phyloP scores from a whole-genome alignment of 805 yeast species.

The Huiozyma sinensis region DNA sequence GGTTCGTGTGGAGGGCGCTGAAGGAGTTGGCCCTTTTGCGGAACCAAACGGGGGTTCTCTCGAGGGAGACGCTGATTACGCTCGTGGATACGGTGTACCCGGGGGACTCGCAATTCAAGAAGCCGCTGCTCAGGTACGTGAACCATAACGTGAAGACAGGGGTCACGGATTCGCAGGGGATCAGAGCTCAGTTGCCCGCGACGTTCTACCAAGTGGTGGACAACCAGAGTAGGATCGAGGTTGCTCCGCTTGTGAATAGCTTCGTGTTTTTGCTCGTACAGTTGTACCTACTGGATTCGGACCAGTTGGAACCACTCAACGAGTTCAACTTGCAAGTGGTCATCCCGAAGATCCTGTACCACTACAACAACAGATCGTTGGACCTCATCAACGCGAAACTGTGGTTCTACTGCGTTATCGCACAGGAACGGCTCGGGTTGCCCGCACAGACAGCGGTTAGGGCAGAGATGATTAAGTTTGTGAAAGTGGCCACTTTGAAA shows the following conservation, averaged over 20 bases:
- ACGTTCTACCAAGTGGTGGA: constrained; percentile 22
- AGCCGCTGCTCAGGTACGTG: constrained; percentile 33
- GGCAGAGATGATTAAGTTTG: constrained; percentile 56
- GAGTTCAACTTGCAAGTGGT: constrained; percentile 44
- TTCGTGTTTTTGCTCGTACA: constrained; percentile 72
- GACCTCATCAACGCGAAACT: constrained; percentile 82
- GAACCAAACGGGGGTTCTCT: constrained; percentile 35
- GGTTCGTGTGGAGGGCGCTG: constrained; percentile 76
- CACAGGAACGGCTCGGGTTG: constrained; percentile 46
- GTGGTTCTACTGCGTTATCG: constrained; percentile 84
- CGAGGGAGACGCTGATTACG: constrained; percentile 41
- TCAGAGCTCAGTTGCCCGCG: constrained; percentile 24
- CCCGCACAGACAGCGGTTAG: constrained; percentile 26
- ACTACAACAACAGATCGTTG: constrained; percentile 69
- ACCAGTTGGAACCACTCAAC: constrained; percentile 39
- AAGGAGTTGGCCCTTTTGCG: constrained; percentile 74
- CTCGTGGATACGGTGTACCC: constrained; percentile 50
- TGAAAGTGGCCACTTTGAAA: constrained; percentile 82
- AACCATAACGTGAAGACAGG: constrained; percentile 28
- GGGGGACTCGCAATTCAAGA: constrained; percentile 33
- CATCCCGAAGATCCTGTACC: constrained; percentile 37
- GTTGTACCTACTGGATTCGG: constrained; percentile 58
- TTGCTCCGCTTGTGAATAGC: constrained; percentile 71
- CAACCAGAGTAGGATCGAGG: constrained; percentile 24
- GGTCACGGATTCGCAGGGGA: constrained; percentile 28